A percentile compares a stretch with the other conserved stretches of the same genome.
Conservation (phyloP, 345 rosid species). For the Luvunga scandens region DNA sequence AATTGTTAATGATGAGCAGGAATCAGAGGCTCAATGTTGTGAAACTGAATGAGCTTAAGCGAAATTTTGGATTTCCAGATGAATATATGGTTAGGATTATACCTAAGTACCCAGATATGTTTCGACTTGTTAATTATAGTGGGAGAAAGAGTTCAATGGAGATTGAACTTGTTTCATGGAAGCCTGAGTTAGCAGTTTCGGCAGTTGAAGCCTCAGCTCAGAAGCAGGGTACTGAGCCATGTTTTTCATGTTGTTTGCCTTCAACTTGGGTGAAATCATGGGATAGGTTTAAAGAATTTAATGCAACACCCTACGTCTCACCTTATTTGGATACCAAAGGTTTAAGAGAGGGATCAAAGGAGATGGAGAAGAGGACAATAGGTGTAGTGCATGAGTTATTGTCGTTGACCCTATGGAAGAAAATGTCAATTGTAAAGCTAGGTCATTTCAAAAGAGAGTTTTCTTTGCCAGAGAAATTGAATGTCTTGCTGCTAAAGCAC, state of each 20-base stretch:
- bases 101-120: conserved; percentile 57
- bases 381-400: conserved; percentile 79
- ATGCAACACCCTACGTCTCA: conserved; percentile 67
- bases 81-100: conserved; percentile 77
- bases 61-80: conserved; percentile 80
- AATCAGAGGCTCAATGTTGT: conserved; percentile 69
- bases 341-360: conserved; percentile 55
- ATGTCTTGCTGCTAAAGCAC: conserved; percentile 71
- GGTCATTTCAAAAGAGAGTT: conserved; percentile 88
- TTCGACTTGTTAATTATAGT: conserved; percentile 58
- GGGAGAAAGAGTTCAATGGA: conserved; percentile 94
- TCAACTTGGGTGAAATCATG: conserved; percentile 68
- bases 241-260: conserved; percentile 66
- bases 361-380: conserved; percentile 74
- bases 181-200: conserved; percentile 65
- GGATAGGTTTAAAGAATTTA: conserved; percentile 76
- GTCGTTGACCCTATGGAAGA: conserved; percentile 81
- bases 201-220: conserved; percentile 61
- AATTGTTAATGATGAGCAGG: conserved; percentile 81
- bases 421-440: conserved; percentile 70
- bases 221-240: conserved; percentile 49
- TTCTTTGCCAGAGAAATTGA: conserved; percentile 65
- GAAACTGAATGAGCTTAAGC: conserved; percentile 66
- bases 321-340: conserved; percentile 51
- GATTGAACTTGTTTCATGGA: conserved; percentile 80